Evolutionary conservation across 106 monocot genomes (phyloP).

Genomic region (Dioscorea dumetorum): DNA sequence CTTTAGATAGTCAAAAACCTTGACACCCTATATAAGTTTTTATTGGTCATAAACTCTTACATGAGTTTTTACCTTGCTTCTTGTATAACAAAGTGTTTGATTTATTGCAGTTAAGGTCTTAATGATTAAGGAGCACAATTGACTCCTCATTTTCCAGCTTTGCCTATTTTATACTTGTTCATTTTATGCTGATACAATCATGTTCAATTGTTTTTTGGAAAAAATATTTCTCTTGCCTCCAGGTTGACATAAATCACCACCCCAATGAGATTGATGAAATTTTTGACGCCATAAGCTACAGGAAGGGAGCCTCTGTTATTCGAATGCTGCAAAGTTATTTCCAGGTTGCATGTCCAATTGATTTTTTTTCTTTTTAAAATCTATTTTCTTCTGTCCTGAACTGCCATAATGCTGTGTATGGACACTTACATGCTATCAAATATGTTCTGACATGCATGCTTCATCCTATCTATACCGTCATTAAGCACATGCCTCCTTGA

Average conservation of each 20-base stretch:
- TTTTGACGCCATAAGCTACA: constrained; percentile 92
- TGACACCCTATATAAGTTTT: too few relatives aligned
- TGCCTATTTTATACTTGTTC: too few relatives aligned
- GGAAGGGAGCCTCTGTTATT: constrained; percentile 77
- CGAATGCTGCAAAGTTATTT: constrained; percentile 82
- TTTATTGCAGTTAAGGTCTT: too few relatives aligned
- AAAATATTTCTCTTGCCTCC: constrained; percentile 2
- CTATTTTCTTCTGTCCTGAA: not conserved
- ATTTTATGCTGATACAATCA: not conserved
- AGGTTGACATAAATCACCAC: constrained; percentile 99
- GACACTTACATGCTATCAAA: not conserved
- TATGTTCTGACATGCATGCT: too few relatives aligned
- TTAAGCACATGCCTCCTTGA: not conserved
- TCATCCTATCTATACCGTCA: too few relatives aligned
- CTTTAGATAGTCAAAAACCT: not conserved
- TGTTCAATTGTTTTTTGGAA: not conserved
- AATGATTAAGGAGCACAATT: too few relatives aligned
- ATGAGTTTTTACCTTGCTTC: too few relatives aligned
- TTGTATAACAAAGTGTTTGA: too few relatives aligned
- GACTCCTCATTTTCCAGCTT: too few relatives aligned
- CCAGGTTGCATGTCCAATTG: constrained; percentile 35
- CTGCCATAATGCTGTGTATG: not conserved
- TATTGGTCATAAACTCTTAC: too few relatives aligned
- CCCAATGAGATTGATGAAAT: constrained; percentile 86
- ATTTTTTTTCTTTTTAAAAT: not conserved